Evolutionary conservation across 2,329 filamentous ascomycete species (phyloP).

Genomic region (Grosmannia serpens): DNA sequence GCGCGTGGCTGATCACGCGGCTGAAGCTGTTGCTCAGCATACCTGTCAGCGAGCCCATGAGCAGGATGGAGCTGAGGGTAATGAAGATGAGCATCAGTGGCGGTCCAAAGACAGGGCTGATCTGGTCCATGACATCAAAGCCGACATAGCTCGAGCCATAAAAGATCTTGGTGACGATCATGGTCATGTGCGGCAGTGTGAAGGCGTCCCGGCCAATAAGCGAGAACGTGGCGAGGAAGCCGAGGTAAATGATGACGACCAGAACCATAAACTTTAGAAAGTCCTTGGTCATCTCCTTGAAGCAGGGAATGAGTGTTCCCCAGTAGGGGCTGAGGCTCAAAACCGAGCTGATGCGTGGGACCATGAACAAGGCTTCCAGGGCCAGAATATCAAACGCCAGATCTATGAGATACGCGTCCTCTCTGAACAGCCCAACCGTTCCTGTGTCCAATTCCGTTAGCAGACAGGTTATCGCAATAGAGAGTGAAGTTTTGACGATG

Average conservation of each 20-base stretch:
- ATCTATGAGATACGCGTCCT: slow-evolving; percentile 55
- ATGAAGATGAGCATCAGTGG: slow-evolving; percentile 63
- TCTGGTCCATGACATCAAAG: slow-evolving; percentile 54
- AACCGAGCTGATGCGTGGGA: slow-evolving; percentile 79
- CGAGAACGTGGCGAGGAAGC: slow-evolving; percentile 80
- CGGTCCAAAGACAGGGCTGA: slow-evolving; percentile 44
- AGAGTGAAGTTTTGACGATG: slow-evolving; percentile 4
- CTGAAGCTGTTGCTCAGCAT: slow-evolving; percentile 67
- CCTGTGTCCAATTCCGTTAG: slow-evolving; percentile 30
- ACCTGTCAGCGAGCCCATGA: slow-evolving; percentile 69
- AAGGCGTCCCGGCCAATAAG: slow-evolving; percentile 63
- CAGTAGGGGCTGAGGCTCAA: slow-evolving; percentile 83
- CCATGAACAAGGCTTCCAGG: slow-evolving; percentile 78
- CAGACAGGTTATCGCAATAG: not conserved
- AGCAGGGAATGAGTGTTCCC: slow-evolving; percentile 76
- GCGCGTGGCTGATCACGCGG: slow-evolving; percentile 49
- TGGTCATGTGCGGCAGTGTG: slow-evolving; percentile 56
- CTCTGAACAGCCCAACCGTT: slow-evolving; percentile 51
- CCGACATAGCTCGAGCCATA: slow-evolving; percentile 67
- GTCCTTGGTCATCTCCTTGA: slow-evolving; percentile 91
- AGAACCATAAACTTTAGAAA: slow-evolving; percentile 71
- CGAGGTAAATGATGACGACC: slow-evolving; percentile 72
- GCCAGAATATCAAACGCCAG: slow-evolving; percentile 81
- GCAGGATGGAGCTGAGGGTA: slow-evolving; percentile 63
- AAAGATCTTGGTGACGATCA: slow-evolving; percentile 70